Percentiles rank a stretch among this genome's conserved stretches.
Conservation (phyloP, 2,329 filamentous ascomycete genomes). For the Hymenoscyphus occultus region DNA sequence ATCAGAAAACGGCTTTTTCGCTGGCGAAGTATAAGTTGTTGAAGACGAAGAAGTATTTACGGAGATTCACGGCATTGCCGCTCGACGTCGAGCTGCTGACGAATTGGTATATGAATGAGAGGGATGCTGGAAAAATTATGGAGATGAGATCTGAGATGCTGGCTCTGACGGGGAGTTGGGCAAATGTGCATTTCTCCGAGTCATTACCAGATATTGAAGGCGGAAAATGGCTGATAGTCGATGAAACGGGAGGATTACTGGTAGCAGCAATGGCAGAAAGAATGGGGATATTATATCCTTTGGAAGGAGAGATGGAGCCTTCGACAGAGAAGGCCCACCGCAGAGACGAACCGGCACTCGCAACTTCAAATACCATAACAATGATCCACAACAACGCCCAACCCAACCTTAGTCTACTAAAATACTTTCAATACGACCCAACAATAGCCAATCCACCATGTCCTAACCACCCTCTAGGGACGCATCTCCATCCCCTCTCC, state of each 20-base stretch:
- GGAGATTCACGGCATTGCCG: conserved; percentile 80
- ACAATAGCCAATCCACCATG: conserved; percentile 48
- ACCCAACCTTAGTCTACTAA: conserved; percentile 81
- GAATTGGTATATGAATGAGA: conserved; percentile 75
- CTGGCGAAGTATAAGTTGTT: conserved; percentile 93
- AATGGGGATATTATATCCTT: conserved; percentile 60
- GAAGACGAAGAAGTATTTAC: conserved; percentile 91
- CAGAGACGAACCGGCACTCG: conserved; percentile 23
- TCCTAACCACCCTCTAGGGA: conserved; percentile 72
- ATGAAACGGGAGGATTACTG: conserved; percentile 67
- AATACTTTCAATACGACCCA: conserved; percentile 84
- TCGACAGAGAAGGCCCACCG: conserved; percentile 13
- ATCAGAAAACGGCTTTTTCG: conserved; percentile 92
- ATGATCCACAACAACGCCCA: conserved; percentile 79
- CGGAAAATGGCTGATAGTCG: conserved; percentile 64
- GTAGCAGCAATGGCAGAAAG: conserved; percentile 69
- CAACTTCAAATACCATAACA: conserved; percentile 66
- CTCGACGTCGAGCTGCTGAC: conserved; percentile 75
- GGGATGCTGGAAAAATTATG: conserved; percentile 76
- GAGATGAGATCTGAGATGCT: conserved; percentile 84
- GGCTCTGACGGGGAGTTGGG: conserved; percentile 81
- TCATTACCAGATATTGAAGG: conserved; percentile 26
- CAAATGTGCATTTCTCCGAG: conserved; percentile 70
- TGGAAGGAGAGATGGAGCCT: conserved; percentile 18
- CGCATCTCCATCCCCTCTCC: conserved; percentile 77